phyloP scores from a whole-genome alignment of 2,329 filamentous ascomycete species.

The Xylaria sp. region DNA sequence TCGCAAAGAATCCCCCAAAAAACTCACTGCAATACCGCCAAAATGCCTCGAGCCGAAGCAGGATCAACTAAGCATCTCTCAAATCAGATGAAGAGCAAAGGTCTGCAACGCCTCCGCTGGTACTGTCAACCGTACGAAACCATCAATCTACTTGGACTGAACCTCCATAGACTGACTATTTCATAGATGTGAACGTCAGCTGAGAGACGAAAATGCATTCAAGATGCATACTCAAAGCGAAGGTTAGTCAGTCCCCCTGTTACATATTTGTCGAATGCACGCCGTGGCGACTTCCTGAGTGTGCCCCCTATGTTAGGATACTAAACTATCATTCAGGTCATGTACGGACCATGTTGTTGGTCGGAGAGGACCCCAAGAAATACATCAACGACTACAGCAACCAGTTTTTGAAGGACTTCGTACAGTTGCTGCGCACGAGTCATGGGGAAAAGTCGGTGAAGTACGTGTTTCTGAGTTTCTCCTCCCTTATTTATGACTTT shows the following conservation, averaged over 20 bases:
- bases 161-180: neutral
- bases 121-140: constrained; percentile 65
- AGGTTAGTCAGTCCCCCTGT: neutral
- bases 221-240: constrained; percentile 73
- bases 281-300: neutral
- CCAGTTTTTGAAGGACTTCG: constrained; percentile 80
- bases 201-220: constrained; percentile 86
- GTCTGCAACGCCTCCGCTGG: constrained; percentile 81
- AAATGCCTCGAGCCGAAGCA: constrained; percentile 89
- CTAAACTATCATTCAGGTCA: constrained; percentile 9
- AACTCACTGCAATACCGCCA: constrained; percentile 38
- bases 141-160: neutral
- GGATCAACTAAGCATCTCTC: constrained; percentile 87
- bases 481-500: neutral
- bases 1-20: neutral
- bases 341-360: constrained; percentile 80
- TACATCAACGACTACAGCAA: constrained; percentile 80
- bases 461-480: neutral
- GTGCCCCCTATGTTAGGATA: neutral
- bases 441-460: constrained; percentile 91
- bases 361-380: constrained; percentile 85
- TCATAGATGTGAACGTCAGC: constrained; percentile 71
- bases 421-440: constrained; percentile 74
- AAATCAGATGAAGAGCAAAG: constrained; percentile 88
- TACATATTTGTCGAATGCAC: neutral